Percentiles rank a stretch among this genome's conserved stretches.
Evolutionary conservation across 495 filamentous ascomycete species (phyloP).

Genomic region (Talaromyces proteolyticus): DNA sequence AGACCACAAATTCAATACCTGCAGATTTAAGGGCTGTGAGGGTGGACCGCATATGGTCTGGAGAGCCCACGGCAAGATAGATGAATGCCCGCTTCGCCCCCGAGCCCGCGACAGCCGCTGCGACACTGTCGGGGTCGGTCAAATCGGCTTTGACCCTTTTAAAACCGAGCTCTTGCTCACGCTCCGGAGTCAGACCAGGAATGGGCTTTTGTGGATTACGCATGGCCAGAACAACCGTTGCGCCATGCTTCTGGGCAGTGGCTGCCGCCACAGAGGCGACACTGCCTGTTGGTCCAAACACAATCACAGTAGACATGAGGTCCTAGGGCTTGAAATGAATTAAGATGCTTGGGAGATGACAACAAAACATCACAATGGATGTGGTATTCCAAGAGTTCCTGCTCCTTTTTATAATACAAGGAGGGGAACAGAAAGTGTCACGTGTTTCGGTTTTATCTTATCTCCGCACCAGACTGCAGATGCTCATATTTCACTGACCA

Average conservation of each 20-base stretch:
- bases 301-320: slow-evolving; percentile 7
- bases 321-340: not conserved
- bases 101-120: slow-evolving; percentile 12
- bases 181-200: slow-evolving; percentile 7
- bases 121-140: slow-evolving; percentile 16
- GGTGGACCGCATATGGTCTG: slow-evolving; percentile 20
- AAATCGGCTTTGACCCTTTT: slow-evolving; percentile 25
- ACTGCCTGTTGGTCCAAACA: slow-evolving; percentile 22
- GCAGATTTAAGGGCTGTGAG: slow-evolving; percentile 18
- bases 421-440: too few relatives aligned
- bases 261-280: slow-evolving; percentile 32
- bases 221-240: slow-evolving; percentile 17
- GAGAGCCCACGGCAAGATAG: slow-evolving; percentile 14
- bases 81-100: slow-evolving; percentile 25
- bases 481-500: too few relatives aligned
- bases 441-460: too few relatives aligned
- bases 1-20: slow-evolving; percentile 22
- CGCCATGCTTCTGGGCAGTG: slow-evolving; percentile 28
- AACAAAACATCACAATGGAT: too few relatives aligned
- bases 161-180: slow-evolving; percentile 11
- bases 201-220: slow-evolving; percentile 15
- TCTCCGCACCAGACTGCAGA: too few relatives aligned
- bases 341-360: not conserved
- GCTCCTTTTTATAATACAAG: too few relatives aligned
- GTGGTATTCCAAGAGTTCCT: too few relatives aligned